phyloP scores from a whole-genome alignment of 495 filamentous ascomycete genomes.

The Talaromyces wortmannii region DNA sequence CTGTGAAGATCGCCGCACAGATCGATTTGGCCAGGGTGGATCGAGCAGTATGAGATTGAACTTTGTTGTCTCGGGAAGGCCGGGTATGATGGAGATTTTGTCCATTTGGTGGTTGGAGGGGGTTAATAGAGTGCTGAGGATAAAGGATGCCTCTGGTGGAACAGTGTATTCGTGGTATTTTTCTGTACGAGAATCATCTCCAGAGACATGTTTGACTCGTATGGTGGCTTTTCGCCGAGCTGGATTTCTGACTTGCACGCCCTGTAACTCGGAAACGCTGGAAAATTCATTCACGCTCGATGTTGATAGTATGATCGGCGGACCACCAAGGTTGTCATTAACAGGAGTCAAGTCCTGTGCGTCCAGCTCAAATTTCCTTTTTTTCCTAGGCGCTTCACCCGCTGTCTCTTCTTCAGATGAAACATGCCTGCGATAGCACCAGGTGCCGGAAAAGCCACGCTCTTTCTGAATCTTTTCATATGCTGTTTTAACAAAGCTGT shows the following conservation, averaged over 20 bases:
- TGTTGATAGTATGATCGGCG: conserved; percentile 27
- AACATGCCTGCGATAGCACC: conserved; percentile 33
- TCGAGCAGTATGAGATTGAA: conserved; percentile 85
- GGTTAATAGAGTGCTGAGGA: conserved; percentile 29
- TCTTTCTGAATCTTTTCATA: conserved; percentile 20
- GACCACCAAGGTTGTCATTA: conserved; percentile 1
- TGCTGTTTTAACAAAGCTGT: conserved; percentile 17
- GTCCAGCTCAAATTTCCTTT: conserved; percentile 11
- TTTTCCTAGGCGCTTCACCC: conserved; percentile 4
- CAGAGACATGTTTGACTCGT: conserved; percentile 5
- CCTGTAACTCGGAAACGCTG: conserved; percentile 19
- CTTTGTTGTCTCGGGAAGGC: conserved; percentile 25
- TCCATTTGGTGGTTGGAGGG: conserved; percentile 3
- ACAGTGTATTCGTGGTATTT: conserved; percentile 27
- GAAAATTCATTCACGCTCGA: conserved; percentile 22
- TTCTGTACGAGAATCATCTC: background rate
- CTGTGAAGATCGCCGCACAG: conserved; percentile 60
- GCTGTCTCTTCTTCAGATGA: background rate
- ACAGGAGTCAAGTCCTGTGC: conserved; percentile 2
- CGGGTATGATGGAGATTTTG: conserved; percentile 11
- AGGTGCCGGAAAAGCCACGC: conserved; percentile 11
- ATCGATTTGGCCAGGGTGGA: conserved; percentile 92
- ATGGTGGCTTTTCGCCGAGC: conserved; percentile 17
- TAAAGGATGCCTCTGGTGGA: conserved; percentile 46
- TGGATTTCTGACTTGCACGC: conserved; percentile 26